Evolutionary conservation across 129 eudicot genomes (phyloP).

Genomic region (Flaveria linearis): DNA sequence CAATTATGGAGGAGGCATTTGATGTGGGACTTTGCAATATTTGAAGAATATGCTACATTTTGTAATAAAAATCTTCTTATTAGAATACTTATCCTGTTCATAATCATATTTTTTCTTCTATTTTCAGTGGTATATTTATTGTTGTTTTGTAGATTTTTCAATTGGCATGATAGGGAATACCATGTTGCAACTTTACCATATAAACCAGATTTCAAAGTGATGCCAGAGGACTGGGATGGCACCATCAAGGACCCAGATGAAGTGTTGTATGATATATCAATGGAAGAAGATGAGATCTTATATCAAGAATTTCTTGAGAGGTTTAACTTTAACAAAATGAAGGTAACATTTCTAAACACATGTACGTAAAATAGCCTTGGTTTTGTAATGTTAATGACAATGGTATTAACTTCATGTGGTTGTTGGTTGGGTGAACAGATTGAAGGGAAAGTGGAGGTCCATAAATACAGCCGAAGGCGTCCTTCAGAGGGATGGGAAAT

Average conservation of each 20-base stretch:
- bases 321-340: conserved; percentile 86
- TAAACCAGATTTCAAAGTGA: conserved; percentile 89
- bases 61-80: too few species aligned
- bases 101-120: background rate
- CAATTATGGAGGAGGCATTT: background rate
- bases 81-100: background rate
- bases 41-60: background rate
- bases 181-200: conserved; percentile 89
- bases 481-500: conserved; percentile 89
- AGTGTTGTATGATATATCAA: conserved; percentile 89
- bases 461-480: conserved; percentile 83
- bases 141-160: conserved; percentile 62
- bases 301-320: conserved; percentile 81
- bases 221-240: conserved; percentile 99
- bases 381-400: conserved; percentile 2
- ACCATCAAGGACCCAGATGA: conserved; percentile 91
- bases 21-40: background rate
- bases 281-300: conserved; percentile 85
- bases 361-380: background rate
- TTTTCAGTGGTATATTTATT: background rate
- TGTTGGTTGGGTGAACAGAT: conserved; percentile 40
- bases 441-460: conserved; percentile 67
- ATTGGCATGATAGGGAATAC: conserved; percentile 81
- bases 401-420: background rate
- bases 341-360: conserved; percentile 38